phyloP scores from a whole-genome alignment of 179 eudicot species.

The Carnegiea gigantea region DNA sequence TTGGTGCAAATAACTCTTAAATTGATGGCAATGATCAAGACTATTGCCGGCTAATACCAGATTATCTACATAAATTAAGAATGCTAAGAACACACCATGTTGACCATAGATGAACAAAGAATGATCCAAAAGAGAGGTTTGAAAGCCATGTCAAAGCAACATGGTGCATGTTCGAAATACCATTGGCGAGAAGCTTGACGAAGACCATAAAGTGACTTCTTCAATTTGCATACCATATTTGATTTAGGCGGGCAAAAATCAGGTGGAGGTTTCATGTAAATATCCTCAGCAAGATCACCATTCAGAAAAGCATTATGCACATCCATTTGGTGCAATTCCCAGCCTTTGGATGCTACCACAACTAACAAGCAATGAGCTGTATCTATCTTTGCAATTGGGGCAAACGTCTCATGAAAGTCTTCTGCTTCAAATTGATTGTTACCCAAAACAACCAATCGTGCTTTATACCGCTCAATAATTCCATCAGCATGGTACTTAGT shows the following conservation, averaged over 20 bases:
- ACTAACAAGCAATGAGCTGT: not conserved
- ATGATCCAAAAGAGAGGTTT: too few species aligned
- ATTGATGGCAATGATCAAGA: too few species aligned
- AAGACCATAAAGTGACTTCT: not conserved
- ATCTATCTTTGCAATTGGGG: not conserved
- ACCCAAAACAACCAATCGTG: not conserved
- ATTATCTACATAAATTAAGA: too few species aligned
- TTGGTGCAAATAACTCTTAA: too few species aligned
- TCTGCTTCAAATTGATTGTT: not conserved
- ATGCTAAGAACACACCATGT: too few species aligned
- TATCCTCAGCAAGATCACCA: not conserved
- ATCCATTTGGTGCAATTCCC: not conserved
- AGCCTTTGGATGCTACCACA: not conserved
- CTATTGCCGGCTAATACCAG: too few species aligned
- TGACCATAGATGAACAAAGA: too few species aligned
- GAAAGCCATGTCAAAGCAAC: too few species aligned
- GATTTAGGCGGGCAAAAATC: not conserved
- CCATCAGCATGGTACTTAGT: not conserved
- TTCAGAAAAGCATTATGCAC: not conserved
- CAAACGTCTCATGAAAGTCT: not conserved
- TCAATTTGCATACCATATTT: not conserved
- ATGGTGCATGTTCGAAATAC: too few species aligned
- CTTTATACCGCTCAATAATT: not conserved
- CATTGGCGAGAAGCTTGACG: too few species aligned
- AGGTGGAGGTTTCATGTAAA: not conserved